These are phyloP conservation scores for Chrysosporium keratinophilum DNA, from an alignment of 2,329 filamentous ascomycete species.

Conservation along the genomic window DNA sequence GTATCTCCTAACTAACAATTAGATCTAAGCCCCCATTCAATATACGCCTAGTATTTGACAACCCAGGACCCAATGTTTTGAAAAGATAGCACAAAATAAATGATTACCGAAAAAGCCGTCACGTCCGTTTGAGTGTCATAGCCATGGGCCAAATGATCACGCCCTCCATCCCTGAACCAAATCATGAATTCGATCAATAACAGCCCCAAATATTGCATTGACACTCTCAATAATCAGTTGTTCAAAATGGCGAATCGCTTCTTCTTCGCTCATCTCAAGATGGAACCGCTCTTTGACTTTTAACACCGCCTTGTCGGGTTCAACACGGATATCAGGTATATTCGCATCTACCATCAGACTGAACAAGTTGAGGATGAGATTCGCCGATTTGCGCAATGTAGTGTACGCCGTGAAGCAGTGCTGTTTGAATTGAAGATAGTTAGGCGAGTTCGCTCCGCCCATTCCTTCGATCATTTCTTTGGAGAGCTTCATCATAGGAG, in stretches of 20 bases:
- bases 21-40: too few species aligned
- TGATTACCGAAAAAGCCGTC: too few species aligned
- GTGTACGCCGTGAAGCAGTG: conserved; percentile 95
- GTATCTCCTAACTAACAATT: too few species aligned
- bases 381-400: conserved; percentile 77
- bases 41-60: too few species aligned
- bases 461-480: conserved; percentile 99
- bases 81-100: too few species aligned
- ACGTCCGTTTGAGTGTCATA: background rate
- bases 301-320: conserved; percentile 84
- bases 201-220: conserved; percentile 79
- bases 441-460: conserved; percentile 70
- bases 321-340: conserved; percentile 85
- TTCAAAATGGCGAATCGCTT: conserved; percentile 79
- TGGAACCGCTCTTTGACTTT: conserved; percentile 95
- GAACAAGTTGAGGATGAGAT: conserved; percentile 88
- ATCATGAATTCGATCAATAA: conserved; percentile 91
- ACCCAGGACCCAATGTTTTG: too few species aligned
- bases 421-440: conserved; percentile 83
- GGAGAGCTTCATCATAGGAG: conserved; percentile 90
- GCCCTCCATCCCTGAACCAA: conserved; percentile 83
- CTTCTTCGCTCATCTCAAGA: conserved; percentile 81
- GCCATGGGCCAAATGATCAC: conserved; percentile 5
- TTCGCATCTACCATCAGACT: conserved; percentile 96
- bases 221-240: conserved; percentile 82